phyloP scores from a whole-genome alignment of 179 eudicot species.

The Carnegiea gigantea region DNA sequence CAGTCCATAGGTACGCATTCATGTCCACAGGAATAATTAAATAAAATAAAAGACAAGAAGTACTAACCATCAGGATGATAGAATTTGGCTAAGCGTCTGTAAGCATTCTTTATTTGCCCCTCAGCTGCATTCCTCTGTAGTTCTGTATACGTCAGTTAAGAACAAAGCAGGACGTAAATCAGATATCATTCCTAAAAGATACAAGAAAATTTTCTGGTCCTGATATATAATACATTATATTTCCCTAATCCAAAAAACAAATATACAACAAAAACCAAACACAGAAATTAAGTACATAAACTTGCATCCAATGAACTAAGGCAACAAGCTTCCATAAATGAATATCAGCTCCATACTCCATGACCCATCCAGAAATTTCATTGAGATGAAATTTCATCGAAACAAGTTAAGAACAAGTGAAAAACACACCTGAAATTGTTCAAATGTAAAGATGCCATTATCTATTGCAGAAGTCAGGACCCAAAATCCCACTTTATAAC shows the following conservation, averaged over 20 bases:
- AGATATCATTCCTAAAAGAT: background rate
- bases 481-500: background rate
- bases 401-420: background rate
- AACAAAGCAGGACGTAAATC: background rate
- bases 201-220: background rate
- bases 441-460: background rate
- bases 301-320: background rate
- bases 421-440: background rate
- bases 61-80: conserved; percentile 96
- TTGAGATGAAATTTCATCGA: conserved; percentile 1
- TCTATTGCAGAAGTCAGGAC: background rate
- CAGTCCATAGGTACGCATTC: background rate
- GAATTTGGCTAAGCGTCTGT: conserved; percentile 83
- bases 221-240: background rate
- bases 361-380: background rate
- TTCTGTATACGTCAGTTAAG: conserved; percentile 45
- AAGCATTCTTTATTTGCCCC: conserved; percentile 63
- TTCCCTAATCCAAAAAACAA: background rate
- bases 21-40: background rate
- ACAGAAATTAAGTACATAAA: background rate
- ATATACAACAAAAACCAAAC: background rate
- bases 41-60: conserved; percentile 14
- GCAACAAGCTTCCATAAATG: background rate
- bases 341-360: background rate
- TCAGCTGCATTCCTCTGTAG: conserved; percentile 84